phyloP scores from a whole-genome alignment of 108 stramenopile genomes.

The Seminavis robusta region DNA sequence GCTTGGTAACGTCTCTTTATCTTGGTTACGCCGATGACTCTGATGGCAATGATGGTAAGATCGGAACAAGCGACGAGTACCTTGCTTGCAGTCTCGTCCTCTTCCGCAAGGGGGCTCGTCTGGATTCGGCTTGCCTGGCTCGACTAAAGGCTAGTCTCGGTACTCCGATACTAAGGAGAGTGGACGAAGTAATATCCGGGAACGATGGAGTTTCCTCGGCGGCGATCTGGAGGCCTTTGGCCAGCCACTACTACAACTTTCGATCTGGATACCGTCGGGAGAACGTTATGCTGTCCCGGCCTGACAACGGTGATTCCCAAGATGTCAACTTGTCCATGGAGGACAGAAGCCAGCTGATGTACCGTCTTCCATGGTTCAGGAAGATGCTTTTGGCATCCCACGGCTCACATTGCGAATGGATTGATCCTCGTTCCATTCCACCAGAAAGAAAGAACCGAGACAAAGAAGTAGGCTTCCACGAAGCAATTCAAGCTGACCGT shows the following conservation, averaged over 20 bases:
- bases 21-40: not conserved
- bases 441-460: too few relatives aligned
- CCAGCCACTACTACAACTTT: too few relatives aligned
- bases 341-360: not conserved
- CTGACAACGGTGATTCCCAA: not conserved
- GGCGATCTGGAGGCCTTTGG: too few relatives aligned
- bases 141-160: conserved; percentile 1
- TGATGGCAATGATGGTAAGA: not conserved
- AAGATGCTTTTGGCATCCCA: not conserved
- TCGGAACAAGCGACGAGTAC: not conserved
- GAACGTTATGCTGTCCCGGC: too few relatives aligned
- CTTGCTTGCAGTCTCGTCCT: conserved; percentile 14
- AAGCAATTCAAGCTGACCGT: too few relatives aligned
- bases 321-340: not conserved
- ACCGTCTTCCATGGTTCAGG: not conserved
- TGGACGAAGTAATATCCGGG: too few relatives aligned
- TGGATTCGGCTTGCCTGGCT: conserved; percentile 4
- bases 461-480: too few relatives aligned
- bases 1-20: conserved; percentile 26
- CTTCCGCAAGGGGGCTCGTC: conserved; percentile 15
- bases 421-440: not conserved
- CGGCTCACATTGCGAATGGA: not conserved
- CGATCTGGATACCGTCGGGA: too few relatives aligned
- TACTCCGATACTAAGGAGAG: too few relatives aligned
- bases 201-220: too few relatives aligned